A percentile compares a stretch with the other conserved stretches of the same genome.
Conservation (phyloP, 169 alveolate genomes). For the Plasmodium blacklocki region DNA sequence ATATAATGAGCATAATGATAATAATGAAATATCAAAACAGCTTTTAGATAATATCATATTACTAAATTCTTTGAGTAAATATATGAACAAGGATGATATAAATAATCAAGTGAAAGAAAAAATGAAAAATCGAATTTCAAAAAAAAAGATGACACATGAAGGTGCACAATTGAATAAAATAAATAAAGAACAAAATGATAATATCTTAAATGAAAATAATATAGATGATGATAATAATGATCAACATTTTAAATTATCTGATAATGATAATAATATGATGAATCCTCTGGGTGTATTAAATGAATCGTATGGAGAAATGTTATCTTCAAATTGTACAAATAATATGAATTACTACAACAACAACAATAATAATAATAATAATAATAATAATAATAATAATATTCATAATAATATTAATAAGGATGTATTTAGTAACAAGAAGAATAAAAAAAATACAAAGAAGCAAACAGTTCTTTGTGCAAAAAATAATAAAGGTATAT, state of each 20-base stretch:
- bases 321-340: neutral
- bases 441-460: too few relatives aligned
- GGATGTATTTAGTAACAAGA: too few relatives aligned
- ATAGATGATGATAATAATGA: neutral
- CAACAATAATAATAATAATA: too few relatives aligned
- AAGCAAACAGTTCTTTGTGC: too few relatives aligned
- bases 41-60: constrained; percentile 16
- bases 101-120: constrained; percentile 1
- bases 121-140: neutral
- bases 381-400: too few relatives aligned
- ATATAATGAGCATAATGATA: constrained; percentile 3
- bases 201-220: neutral
- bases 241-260: too few relatives aligned
- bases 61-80: constrained; percentile 6
- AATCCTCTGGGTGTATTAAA: too few relatives aligned
- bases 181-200: neutral
- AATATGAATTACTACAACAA: neutral
- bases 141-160: constrained; percentile 7
- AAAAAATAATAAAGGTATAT: too few relatives aligned
- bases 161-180: neutral
- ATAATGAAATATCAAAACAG: constrained; percentile 15
- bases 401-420: too few relatives aligned
- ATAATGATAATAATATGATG: too few relatives aligned
- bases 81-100: neutral
- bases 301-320: too few relatives aligned